Conservation (phyloP, 2,329 filamentous ascomycete species). For the Monosporascus sp. region DNA sequence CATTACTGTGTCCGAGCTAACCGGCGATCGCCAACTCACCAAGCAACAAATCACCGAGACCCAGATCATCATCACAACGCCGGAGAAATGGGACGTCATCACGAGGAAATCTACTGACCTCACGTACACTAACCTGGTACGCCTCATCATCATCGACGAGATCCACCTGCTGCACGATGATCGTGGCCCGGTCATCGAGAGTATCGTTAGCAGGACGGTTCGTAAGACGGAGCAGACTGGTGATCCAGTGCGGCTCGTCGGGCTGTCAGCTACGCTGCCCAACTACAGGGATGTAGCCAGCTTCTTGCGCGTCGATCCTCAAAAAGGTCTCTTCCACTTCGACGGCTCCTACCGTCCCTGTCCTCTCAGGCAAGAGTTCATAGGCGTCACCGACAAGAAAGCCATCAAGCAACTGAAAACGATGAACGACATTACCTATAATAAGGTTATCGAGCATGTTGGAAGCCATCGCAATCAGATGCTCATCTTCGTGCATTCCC, state of each 20-base stretch:
- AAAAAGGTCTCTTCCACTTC: slow-evolving; percentile 90
- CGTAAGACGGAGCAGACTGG: slow-evolving; percentile 90
- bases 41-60: slow-evolving; percentile 98
- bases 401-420: slow-evolving; percentile 98
- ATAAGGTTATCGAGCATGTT: slow-evolving; percentile 93
- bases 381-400: slow-evolving; percentile 95
- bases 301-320: slow-evolving; percentile 83
- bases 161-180: slow-evolving; percentile 98
- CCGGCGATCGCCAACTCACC: slow-evolving; percentile 94
- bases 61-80: slow-evolving; percentile 95
- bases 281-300: slow-evolving; percentile 96
- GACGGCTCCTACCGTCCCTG: slow-evolving; percentile 92
- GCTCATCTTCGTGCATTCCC: slow-evolving; percentile 97
- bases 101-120: slow-evolving; percentile 95
- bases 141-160: slow-evolving; percentile 93
- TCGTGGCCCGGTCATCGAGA: slow-evolving; percentile 92
- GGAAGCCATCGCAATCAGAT: slow-evolving; percentile 92
- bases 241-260: slow-evolving; percentile 85
- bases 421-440: slow-evolving; percentile 99
- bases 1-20: slow-evolving; percentile 90
- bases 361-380: slow-evolving; percentile 92
- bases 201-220: slow-evolving; percentile 92
- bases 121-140: slow-evolving; percentile 95
- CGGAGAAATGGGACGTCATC: slow-evolving; percentile 99
- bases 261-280: slow-evolving; percentile 88